Conservation (phyloP, 2,329 filamentous ascomycete species). For the Cladobotryum mycophilum region DNA sequence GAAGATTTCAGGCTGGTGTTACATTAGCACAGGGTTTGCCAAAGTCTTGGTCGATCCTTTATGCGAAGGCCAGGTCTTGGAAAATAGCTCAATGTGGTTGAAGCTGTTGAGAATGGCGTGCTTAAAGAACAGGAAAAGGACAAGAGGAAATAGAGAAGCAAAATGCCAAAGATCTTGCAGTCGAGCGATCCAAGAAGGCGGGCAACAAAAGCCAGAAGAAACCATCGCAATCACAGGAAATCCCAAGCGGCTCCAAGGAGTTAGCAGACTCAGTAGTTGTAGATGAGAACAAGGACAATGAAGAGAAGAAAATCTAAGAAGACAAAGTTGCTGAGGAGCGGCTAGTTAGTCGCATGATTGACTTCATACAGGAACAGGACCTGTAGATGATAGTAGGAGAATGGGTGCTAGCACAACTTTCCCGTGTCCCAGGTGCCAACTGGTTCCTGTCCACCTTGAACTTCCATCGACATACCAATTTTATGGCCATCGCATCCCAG, state of each 20-base stretch:
- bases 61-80: constrained; percentile 1
- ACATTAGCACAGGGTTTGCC: constrained; percentile 9
- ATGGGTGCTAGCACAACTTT: constrained; percentile 11
- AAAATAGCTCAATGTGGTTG: constrained; percentile 4
- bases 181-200: not conserved
- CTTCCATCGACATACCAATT: constrained; percentile 10
- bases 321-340: not conserved
- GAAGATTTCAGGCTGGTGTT: constrained; percentile 11
- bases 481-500: constrained; percentile 11
- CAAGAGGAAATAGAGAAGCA: not conserved
- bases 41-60: constrained; percentile 4
- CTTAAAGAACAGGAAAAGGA: not conserved
- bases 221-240: too few relatives aligned
- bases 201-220: not conserved
- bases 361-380: constrained; percentile 9
- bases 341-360: constrained; percentile 7
- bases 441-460: constrained; percentile 13
- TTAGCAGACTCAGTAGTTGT: not conserved
- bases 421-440: constrained; percentile 6
- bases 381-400: constrained; percentile 8
- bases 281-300: too few relatives aligned
- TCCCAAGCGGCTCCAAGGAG: too few relatives aligned
- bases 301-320: not conserved
- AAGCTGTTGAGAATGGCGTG: not conserved
- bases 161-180: not conserved